Evolutionary conservation across 2,329 filamentous ascomycete genomes (phyloP).

Genomic region (Cercospora beticola): DNA sequence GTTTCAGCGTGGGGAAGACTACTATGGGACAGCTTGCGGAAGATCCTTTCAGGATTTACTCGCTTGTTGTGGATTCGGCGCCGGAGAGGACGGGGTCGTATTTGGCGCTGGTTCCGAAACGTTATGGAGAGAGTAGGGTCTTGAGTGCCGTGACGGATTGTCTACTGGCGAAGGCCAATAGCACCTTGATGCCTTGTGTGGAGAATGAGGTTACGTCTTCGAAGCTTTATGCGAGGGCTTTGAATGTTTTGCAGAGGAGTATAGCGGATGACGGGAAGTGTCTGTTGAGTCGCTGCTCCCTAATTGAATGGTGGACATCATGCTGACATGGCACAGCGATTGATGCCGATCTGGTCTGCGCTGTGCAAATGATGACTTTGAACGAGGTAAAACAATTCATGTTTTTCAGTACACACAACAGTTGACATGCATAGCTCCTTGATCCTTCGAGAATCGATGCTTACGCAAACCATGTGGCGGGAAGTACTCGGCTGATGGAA

Average conservation of each 20-base stretch:
- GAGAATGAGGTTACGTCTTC: conserved; percentile 3
- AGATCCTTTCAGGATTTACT: conserved; percentile 19
- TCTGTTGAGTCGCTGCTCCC: background rate
- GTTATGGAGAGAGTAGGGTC: conserved; percentile 27
- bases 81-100: conserved; percentile 24
- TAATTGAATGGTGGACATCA: too few species aligned
- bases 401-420: background rate
- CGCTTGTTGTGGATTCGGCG: conserved; percentile 15
- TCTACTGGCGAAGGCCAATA: conserved; percentile 27
- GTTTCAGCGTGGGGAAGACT: conserved; percentile 29
- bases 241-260: conserved; percentile 26
- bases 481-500: conserved; percentile 36
- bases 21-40: conserved; percentile 20
- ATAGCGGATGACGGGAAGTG: conserved; percentile 17
- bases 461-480: conserved; percentile 39
- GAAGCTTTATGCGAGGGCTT: conserved; percentile 28
- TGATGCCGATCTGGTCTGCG: conserved; percentile 29
- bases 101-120: conserved; percentile 28
- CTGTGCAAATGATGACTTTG: conserved; percentile 25
- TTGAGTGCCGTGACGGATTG: conserved; percentile 30
- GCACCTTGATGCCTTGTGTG: conserved; percentile 15
- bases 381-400: conserved; percentile 19
- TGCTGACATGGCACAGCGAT: background rate
- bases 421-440: conserved; percentile 26
- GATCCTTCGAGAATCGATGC: conserved; percentile 34